Percentiles rank a stretch among this genome's conserved stretches.
Conservation (phyloP, 2,329 filamentous ascomycete species). For the Helicocarpus griseus region DNA sequence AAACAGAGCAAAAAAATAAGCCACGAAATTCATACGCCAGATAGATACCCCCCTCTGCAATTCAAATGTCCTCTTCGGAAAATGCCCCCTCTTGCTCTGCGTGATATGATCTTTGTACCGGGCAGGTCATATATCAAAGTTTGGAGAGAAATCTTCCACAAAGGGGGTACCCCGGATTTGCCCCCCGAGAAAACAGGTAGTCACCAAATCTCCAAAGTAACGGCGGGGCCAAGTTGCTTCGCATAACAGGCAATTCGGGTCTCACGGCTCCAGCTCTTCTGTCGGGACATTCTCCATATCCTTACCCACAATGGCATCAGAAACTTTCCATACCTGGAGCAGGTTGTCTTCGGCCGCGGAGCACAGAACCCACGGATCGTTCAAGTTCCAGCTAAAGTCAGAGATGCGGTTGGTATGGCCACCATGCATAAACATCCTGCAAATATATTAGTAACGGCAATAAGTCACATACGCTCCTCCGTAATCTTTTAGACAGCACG, state of each 20-base stretch:
- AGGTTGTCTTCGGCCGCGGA: constrained; percentile 95
- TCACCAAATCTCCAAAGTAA: too few relatives aligned
- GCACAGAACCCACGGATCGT: constrained; percentile 93
- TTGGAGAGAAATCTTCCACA: too few relatives aligned
- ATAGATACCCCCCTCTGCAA: not conserved
- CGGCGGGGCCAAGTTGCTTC: not conserved
- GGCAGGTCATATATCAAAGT: too few relatives aligned
- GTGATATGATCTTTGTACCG: too few relatives aligned
- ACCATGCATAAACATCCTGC: constrained; percentile 91
- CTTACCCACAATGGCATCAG: constrained; percentile 69
- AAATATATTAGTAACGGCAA: not conserved
- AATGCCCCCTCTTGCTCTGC: too few relatives aligned
- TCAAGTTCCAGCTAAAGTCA: constrained; percentile 96
- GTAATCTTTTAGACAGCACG: too few relatives aligned
- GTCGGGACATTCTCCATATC: constrained; percentile 66
- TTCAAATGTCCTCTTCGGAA: too few relatives aligned
- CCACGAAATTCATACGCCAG: not conserved
- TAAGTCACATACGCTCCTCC: too few relatives aligned
- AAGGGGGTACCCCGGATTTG: too few relatives aligned
- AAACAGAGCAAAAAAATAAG: not conserved
- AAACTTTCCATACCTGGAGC: constrained; percentile 87
- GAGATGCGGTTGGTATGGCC: constrained; percentile 94
- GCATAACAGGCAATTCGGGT: too few relatives aligned
- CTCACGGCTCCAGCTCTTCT: constrained; percentile 59
- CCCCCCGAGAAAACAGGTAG: too few relatives aligned